Percentiles rank a stretch among this genome's conserved stretches.
These are phyloP conservation scores for Scenedesmus sp. DNA, from an alignment of 163 green algal species.

Conservation along the genomic window DNA sequence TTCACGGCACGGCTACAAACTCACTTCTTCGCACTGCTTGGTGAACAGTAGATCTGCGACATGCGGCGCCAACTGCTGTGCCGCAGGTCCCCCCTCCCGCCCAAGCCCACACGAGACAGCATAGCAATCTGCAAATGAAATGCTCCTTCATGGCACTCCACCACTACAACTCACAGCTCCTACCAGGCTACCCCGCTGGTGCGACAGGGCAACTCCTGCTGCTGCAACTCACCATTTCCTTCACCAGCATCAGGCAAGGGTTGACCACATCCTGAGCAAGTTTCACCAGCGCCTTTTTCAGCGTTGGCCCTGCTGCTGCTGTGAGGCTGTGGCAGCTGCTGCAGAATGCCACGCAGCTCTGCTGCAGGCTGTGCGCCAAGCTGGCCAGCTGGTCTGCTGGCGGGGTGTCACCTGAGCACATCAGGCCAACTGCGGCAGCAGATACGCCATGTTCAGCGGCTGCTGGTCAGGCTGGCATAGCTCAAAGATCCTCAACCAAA, in stretches of 20 bases:
- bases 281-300: constrained; percentile 12
- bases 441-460: not conserved
- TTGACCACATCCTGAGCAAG: constrained; percentile 26
- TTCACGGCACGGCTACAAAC: too few species aligned
- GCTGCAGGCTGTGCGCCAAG: constrained; percentile 11
- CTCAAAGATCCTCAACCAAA: not conserved
- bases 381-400: not conserved
- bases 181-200: too few species aligned
- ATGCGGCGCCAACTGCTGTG: too few species aligned
- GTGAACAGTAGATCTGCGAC: too few species aligned
- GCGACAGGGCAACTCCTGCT: not conserved
- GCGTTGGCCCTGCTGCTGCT: constrained; percentile 36
- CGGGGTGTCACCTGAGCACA: constrained; percentile 24
- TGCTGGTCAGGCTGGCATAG: not conserved
- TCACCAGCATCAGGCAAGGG: constrained; percentile 32
- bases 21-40: too few species aligned
- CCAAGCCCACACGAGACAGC: too few species aligned
- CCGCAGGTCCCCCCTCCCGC: too few species aligned
- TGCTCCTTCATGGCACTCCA: too few species aligned
- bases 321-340: constrained; percentile 1
- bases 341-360: constrained; percentile 28
- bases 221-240: constrained; percentile 14
- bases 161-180: too few species aligned
- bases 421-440: constrained; percentile 43
- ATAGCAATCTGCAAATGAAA: too few species aligned